phyloP scores from a whole-genome alignment of 306 rosid genomes.

The Castanea crenata region DNA sequence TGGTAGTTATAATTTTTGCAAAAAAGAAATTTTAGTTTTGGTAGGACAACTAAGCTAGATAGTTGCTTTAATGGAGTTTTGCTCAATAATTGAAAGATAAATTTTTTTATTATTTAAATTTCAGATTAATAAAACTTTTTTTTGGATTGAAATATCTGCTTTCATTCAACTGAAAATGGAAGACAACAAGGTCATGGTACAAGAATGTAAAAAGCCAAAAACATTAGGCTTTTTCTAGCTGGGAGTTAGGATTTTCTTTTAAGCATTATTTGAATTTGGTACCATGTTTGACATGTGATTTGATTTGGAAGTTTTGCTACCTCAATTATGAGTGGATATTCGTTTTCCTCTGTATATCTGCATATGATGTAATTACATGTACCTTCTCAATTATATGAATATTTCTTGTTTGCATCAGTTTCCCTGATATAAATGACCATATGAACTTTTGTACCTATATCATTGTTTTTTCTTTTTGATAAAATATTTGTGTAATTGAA shows the following conservation, averaged over 20 bases:
- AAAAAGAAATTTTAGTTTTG: neutral
- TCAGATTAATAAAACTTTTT: neutral
- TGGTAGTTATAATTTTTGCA: neutral
- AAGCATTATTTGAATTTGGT: conserved; percentile 8
- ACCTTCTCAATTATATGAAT: conserved; percentile 20
- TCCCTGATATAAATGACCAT: neutral
- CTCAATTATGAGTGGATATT: conserved; percentile 5
- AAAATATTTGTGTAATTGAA: neutral
- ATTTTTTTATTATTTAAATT: no score
- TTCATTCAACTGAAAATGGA: no score
- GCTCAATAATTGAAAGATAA: neutral
- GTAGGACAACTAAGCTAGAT: neutral
- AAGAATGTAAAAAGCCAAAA: no score
- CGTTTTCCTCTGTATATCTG: neutral
- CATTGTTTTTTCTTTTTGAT: conserved; percentile 1
- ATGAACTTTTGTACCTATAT: conserved; percentile 15
- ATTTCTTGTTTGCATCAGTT: conserved; percentile 1
- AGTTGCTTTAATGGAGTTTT: neutral
- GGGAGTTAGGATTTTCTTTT: neutral
- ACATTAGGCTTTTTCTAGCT: neutral
- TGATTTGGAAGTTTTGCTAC: conserved; percentile 6
- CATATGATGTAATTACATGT: conserved; percentile 3
- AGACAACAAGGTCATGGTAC: no score
- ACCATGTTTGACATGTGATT: neutral
- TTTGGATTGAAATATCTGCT: no score